Conservation (phyloP, 2,329 filamentous ascomycete genomes). For the Microsporum canis region DNA sequence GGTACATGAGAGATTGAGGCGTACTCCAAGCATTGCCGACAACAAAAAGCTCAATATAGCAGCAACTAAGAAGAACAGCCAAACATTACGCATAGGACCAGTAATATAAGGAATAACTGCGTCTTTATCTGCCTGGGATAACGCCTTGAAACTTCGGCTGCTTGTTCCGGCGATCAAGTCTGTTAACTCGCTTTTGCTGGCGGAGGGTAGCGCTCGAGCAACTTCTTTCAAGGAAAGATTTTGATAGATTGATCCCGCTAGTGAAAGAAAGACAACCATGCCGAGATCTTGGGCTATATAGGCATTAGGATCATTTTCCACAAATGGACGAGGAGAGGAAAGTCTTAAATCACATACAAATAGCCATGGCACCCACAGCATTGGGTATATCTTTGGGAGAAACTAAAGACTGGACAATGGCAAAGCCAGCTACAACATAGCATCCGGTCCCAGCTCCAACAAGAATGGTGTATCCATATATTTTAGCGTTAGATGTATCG, state of each 20-base stretch:
- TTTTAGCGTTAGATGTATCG: conserved; percentile 12
- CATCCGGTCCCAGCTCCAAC: conserved; percentile 30
- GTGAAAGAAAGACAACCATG: neutral
- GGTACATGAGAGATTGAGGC: neutral
- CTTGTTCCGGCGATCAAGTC: conserved; percentile 1
- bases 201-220: neutral
- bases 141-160: neutral
- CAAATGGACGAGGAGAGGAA: neutral
- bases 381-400: conserved; percentile 21
- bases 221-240: conserved; percentile 1
- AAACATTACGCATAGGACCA: conserved; percentile 1
- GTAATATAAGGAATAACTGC: neutral
- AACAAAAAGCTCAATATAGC: conserved; percentile 12
- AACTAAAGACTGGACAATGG: conserved; percentile 30
- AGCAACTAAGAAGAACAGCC: conserved; percentile 8
- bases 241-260: neutral
- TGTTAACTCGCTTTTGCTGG: neutral
- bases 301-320: neutral
- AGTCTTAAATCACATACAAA: neutral
- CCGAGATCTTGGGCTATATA: neutral
- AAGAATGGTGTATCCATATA: conserved; percentile 28
- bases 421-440: conserved; percentile 26
- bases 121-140: neutral
- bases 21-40: neutral
- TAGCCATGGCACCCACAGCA: conserved; percentile 27